phyloP scores from a whole-genome alignment of 345 rosid genomes.

The Rubroshorea leprosula region DNA sequence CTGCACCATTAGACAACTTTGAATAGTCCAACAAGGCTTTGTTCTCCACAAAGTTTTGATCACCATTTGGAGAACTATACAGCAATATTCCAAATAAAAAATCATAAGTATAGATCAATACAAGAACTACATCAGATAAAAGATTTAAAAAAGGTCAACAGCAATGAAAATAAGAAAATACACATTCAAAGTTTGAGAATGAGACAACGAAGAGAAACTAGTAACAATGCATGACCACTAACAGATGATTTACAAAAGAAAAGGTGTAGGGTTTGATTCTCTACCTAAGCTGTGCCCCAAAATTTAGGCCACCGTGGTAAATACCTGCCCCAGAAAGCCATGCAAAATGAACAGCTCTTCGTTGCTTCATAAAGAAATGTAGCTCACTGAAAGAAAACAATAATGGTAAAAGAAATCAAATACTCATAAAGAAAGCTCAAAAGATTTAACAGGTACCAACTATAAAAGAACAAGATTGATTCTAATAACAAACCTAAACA shows the following conservation, averaged over 20 bases:
- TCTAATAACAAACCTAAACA: background rate
- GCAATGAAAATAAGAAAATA: background rate
- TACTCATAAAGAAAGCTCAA: conserved; percentile 16
- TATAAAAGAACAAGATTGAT: background rate
- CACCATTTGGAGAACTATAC: conserved; percentile 75
- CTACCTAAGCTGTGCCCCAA: conserved; percentile 94
- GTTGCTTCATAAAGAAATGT: conserved; percentile 94
- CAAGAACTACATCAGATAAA: conserved; percentile 2
- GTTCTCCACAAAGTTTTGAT: conserved; percentile 96
- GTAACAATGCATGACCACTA: conserved; percentile 8
- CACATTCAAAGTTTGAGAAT: background rate
- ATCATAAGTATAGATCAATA: background rate
- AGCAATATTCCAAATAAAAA: conserved; percentile 19
- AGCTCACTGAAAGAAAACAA: conserved; percentile 57
- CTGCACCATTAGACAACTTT: conserved; percentile 70
- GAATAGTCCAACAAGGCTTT: conserved; percentile 85
- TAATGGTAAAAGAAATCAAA: conserved; percentile 1
- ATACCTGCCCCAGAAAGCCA: conserved; percentile 99
- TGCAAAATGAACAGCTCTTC: conserved; percentile 96
- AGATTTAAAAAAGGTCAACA: background rate
- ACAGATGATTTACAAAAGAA: conserved; percentile 23
- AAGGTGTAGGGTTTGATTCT: conserved; percentile 11
- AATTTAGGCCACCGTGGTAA: conserved; percentile 89
- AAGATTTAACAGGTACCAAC: conserved; percentile 10
- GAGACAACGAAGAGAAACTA: background rate